Percentiles rank a stretch among this genome's conserved stretches.
Evolutionary conservation across 495 filamentous ascomycete species (phyloP).

Genomic region (Jackrogersella minutella): DNA sequence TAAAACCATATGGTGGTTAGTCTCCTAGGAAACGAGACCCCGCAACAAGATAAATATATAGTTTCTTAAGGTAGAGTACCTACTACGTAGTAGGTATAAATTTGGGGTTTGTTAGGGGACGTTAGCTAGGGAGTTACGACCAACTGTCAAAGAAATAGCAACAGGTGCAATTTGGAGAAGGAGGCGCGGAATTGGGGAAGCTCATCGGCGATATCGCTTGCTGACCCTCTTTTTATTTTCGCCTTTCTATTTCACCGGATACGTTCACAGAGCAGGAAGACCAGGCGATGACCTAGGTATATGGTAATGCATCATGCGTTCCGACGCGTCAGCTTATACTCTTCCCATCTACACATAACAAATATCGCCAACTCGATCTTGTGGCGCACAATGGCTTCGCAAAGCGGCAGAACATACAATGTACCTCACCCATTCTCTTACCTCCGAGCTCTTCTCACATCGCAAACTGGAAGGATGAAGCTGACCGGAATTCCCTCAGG

Average conservation of each 20-base stretch:
- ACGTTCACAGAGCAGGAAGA: background rate
- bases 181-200: conserved; percentile 23
- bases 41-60: too few species aligned
- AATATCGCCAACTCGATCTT: conserved; percentile 8
- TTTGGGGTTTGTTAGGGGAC: too few species aligned
- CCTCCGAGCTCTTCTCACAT: conserved; percentile 3
- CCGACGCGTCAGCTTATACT: conserved; percentile 26
- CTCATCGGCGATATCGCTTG: conserved; percentile 20
- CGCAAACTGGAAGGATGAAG: background rate
- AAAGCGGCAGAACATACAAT: conserved; percentile 39
- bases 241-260: conserved; percentile 26
- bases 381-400: conserved; percentile 42
- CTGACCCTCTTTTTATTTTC: conserved; percentile 31
- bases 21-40: too few species aligned
- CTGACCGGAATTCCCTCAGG: conserved; percentile 55
- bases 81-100: too few species aligned
- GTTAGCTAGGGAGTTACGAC: too few species aligned
- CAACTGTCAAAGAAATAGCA: background rate
- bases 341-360: conserved; percentile 11
- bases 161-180: conserved; percentile 21
- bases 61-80: too few species aligned
- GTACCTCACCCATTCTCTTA: conserved; percentile 18
- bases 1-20: too few species aligned
- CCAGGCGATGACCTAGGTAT: conserved; percentile 12
- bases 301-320: conserved; percentile 46